phyloP scores from a whole-genome alignment of 768 basidiomycete genomes.

The Cytidiella melzeri region DNA sequence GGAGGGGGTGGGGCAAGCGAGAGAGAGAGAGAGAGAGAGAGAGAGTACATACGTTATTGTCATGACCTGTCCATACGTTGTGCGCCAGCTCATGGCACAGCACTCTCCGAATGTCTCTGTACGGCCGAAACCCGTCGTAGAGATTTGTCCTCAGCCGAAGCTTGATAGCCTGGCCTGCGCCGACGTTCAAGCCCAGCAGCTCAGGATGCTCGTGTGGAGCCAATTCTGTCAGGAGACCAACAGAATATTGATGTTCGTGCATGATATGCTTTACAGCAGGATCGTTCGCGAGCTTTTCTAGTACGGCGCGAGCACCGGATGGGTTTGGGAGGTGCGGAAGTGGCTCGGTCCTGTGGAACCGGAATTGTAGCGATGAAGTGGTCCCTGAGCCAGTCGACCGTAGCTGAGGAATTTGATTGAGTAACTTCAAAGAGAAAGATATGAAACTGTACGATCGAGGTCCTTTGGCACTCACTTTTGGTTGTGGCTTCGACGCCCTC shows the following conservation, averaged over 20 bases:
- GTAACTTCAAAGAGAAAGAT: not conserved
- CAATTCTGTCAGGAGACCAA: constrained; percentile 68
- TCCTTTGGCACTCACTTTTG: not conserved
- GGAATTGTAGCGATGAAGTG: constrained; percentile 36
- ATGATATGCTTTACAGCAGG: constrained; percentile 67
- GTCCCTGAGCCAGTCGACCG: constrained; percentile 46
- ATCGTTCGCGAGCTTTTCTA: constrained; percentile 59
- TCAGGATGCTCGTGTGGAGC: constrained; percentile 72
- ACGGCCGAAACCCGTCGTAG: constrained; percentile 68
- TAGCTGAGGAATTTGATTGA: constrained; percentile 29
- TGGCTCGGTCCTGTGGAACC: constrained; percentile 61
- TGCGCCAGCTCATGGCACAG: constrained; percentile 76
- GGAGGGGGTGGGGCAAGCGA: too few relatives aligned
- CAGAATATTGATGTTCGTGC: constrained; percentile 61
- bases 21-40: too few relatives aligned
- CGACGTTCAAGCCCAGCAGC: constrained; percentile 63
- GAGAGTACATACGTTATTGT: constrained; percentile 52
- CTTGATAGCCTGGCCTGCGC: constrained; percentile 57
- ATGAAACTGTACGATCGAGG: not conserved
- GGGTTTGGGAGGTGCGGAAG: constrained; percentile 63
- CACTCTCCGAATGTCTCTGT: constrained; percentile 57
- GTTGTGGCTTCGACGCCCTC: constrained; percentile 6
- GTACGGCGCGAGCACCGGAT: constrained; percentile 43
- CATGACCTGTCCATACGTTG: constrained; percentile 69
- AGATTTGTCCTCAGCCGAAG: constrained; percentile 61